phyloP scores from a whole-genome alignment of 1,284 basidiomycete species.

The Anthracocystis panici-leucophaei region DNA sequence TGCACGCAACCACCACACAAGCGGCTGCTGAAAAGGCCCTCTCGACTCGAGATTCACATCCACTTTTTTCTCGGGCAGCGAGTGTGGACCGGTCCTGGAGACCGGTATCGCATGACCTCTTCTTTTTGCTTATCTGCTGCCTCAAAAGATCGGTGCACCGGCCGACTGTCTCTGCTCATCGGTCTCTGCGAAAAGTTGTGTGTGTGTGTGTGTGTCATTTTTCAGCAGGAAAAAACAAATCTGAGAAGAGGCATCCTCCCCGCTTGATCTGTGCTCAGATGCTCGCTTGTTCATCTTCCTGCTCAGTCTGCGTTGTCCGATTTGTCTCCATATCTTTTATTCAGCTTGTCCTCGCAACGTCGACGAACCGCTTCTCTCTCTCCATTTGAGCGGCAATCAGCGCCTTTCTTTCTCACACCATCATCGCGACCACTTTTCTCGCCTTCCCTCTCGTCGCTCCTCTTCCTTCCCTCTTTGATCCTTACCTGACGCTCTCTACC shows the following conservation, averaged over 20 bases:
- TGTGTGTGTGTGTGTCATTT: background rate
- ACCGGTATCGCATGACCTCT: background rate
- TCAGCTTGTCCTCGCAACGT: background rate
- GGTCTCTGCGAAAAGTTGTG: background rate
- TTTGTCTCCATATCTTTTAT: slow-evolving; percentile 5
- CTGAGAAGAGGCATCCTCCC: slow-evolving; percentile 2
- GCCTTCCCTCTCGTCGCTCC: slow-evolving; percentile 1
- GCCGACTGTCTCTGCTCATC: background rate
- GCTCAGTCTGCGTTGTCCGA: slow-evolving; percentile 14
- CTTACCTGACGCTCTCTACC: slow-evolving; percentile 16
- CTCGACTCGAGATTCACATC: background rate
- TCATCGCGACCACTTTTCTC: slow-evolving; percentile 6
- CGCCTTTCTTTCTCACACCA: background rate
- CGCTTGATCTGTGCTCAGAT: slow-evolving; percentile 24
- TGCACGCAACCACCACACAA: slow-evolving; percentile 25
- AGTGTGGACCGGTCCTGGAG: background rate
- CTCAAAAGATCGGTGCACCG: slow-evolving; percentile 3
- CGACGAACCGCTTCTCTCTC: background rate
- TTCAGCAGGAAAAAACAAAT: background rate
- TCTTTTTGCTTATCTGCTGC: background rate
- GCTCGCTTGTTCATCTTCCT: background rate
- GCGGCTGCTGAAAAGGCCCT: slow-evolving; percentile 17
- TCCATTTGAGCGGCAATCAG: background rate
- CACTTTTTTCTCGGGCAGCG: too few species aligned
- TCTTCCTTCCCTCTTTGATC: background rate